Evolutionary conservation across 768 basidiomycete genomes (phyloP).

Genomic region (Tulasnella sp.): DNA sequence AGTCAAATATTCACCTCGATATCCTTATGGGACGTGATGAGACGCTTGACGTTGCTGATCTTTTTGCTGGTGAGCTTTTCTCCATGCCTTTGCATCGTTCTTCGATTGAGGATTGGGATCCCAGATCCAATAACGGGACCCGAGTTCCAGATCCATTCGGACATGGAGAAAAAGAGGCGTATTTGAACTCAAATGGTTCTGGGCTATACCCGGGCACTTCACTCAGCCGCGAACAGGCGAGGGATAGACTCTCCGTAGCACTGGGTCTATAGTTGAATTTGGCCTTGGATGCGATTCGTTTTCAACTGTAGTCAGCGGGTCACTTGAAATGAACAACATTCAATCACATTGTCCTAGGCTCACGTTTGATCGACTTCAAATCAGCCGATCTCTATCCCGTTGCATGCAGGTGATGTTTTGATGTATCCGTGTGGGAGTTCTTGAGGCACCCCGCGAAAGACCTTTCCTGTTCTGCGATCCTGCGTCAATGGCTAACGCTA

Average conservation of each 20-base stretch:
- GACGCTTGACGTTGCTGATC: slow-evolving; percentile 67
- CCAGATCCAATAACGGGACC: slow-evolving; percentile 54
- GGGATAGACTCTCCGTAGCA: background rate
- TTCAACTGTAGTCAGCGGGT: no score
- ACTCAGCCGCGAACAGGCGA: background rate
- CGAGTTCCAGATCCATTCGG: slow-evolving; percentile 56
- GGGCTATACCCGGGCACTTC: background rate
- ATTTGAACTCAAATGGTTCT: slow-evolving; percentile 34
- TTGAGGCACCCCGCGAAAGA: no score
- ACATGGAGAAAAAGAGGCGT: slow-evolving; percentile 61
- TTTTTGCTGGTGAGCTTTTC: slow-evolving; percentile 63
- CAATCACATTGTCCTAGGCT: no score
- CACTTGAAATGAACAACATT: no score
- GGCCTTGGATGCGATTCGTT: background rate
- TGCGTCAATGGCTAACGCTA: no score
- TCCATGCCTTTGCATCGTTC: background rate
- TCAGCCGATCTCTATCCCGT: no score
- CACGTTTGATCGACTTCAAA: no score
- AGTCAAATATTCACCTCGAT: slow-evolving; percentile 82
- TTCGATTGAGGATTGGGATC: slow-evolving; percentile 38
- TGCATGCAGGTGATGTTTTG: no score
- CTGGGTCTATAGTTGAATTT: background rate
- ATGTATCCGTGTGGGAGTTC: no score
- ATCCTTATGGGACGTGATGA: slow-evolving; percentile 93
- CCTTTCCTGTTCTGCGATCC: no score